Base-by-base conservation (phyloP, 495 filamentous ascomycete species). In the Antarctomyces pellizariae region DNA sequence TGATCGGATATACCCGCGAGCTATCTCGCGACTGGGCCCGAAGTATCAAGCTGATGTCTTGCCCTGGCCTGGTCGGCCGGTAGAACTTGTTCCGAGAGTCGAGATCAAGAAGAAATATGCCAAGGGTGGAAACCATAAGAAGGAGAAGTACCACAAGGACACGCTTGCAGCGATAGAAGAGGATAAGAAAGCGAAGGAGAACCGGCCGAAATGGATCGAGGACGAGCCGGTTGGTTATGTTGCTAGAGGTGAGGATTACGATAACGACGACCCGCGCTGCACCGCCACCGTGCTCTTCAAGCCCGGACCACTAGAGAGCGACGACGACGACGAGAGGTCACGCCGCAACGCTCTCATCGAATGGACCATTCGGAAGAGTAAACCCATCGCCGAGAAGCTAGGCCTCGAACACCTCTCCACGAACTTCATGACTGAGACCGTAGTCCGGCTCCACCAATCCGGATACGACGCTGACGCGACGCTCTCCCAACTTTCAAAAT, bases 1-100 rank as follows among this genome's bases (percentile, higher is more conserved):
- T 39, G 86, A 99, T 47, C 75, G 89, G 25, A 95, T 95, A 33
- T 95, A 93, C 38, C 86, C 86, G 11, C 72, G 89, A 30, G 86
- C 86, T 13, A 86, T 79, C 41, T 95, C 86, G 30, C 74, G 89
- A 6, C 49, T 95, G 16, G 89, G 89, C 7, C 75, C 84, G 4
- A 68, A 79, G 25, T 82, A 93, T 47, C 86, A 99, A 53, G 86
- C 86, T 1, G 68, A 69, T 37, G 78, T 92, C 21, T 56, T 57
- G 23, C 53, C 68, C 5, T 99, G 86, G 86, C 68, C 63, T 25
- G 89, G 89, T 4, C 65, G 63, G 30, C 67, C 78, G 2, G 71
- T 99, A 20, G 63, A 90, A 44, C 75, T 89, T 22, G 78, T 90
- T 29, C 95, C 93, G 45, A 68, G 83, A 5, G 49, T 66, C 1